Base-by-base conservation (phyloP, 495 filamentous ascomycete species). In the Penicilliopsis zonata region DNA sequence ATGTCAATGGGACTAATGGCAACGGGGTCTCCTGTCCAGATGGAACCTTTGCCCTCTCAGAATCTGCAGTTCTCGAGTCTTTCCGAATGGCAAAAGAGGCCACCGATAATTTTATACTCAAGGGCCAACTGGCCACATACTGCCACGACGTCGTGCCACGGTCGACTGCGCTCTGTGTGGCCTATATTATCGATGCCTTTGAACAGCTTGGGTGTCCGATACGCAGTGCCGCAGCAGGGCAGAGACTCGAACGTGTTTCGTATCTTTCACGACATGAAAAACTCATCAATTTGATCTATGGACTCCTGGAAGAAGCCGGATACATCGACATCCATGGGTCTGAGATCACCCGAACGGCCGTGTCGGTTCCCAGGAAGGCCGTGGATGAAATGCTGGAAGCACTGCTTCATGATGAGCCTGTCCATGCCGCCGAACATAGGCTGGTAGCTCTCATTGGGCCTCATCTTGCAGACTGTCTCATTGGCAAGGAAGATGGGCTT, bases 191-290 rank as follows among this genome's bases (percentile, higher is more conserved):
- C 4, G 53, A 63, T 13, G 46, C 53, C 12, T 55, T 61, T 32
- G 48, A 58, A 18, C 8, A 55, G 21, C 35, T 61, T 0, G 59
- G 59, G 14, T 51, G 36, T 26, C 21, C 42, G 2, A n/a, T 61
- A 3, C 28, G 34, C 6, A 35, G 22, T 6, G 50, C 53, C 5
- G 33, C 24, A 10, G 4, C 42, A 2, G 53, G 52, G 12, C 34
- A 64, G 31, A 33, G 15, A 5, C 21, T 64, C 2, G 14, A 47
- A 2, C 47, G 43, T 5, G 43, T 63, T 13, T 14, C 20, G 2
- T 41, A 49, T 25, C 28, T 35, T 1, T 42, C 46, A 3, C 31
- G 53, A 21, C 49, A 61, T 31, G 15, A 30, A 5, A 28, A 28
- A 1, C 34, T 58, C 7, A 35, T 52, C 1, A 34, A 44, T 3